Base-by-base conservation (phyloP, 495 filamentous ascomycete genomes). In the Talaromyces nanjingensis region DNA sequence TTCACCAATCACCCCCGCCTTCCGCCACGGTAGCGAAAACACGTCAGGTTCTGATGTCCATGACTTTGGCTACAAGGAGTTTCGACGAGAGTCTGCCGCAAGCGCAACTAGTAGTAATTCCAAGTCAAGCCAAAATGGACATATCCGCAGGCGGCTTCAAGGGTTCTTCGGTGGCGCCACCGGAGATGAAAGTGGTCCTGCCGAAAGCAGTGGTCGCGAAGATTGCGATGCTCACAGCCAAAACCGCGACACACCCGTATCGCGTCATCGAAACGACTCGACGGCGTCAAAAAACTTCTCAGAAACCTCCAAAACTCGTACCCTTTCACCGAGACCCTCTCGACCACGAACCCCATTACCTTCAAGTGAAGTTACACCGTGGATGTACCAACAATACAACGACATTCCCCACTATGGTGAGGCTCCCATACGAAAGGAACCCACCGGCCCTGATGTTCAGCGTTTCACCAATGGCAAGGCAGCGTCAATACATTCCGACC, bases 301-400 rank as follows among this genome's bases (percentile, higher is more conserved):
- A 79, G 62, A 85, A 75, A 53, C 65, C 72, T 49, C 77, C 53
- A 33, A 66, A 56, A 61, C 69, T 24, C 62, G 84, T 67, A 88
- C 87, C 47, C 76, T 80, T n/a, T 91, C 89, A 16, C 89, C 90
- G 6, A 79, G 81, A 27, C 80, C 77, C 47, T 90, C 91, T 5
- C 79, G 91, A 60, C 90, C 93, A 62, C 82, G 89, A 52, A 93
- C 87, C 20, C 91, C 93, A n/a, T 79, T 91, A 47, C 91, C 92
- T 37, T 92, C 93, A 14, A 93, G 90, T 70, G 94, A 98, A 70
- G 91, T 98, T 58, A 93, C 93, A 24, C 94, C 94, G 12, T 98
- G 96, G 85, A 78, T 96, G 53, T 98, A 93, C 74, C 94, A 98
- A 76, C 91, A 94, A 71, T 86, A 83, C 66, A 86, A 92, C 72